Conservation (phyloP, 352 stramenopile genomes). For the Pythium sp. region DNA sequence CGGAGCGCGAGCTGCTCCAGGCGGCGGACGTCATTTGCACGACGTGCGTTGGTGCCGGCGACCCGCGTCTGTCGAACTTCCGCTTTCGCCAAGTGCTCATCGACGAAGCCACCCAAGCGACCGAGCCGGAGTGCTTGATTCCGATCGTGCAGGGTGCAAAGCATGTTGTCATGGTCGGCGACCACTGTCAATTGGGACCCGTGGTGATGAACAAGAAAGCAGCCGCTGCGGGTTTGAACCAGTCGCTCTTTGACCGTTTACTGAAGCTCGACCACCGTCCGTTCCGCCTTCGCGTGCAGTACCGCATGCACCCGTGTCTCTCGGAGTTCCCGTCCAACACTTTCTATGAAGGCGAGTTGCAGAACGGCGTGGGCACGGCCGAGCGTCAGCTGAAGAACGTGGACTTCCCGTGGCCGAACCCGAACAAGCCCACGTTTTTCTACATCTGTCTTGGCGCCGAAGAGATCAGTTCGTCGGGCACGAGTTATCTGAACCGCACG, state of each 20-base stretch:
- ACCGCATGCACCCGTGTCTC: slow-evolving; percentile 99
- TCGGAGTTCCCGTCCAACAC: slow-evolving; percentile 99
- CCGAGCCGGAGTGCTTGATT: slow-evolving; percentile 98
- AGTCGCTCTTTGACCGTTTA: slow-evolving; percentile 98
- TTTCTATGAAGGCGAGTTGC: slow-evolving; percentile 99
- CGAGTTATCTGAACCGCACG: slow-evolving; percentile 98
- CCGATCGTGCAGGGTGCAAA: slow-evolving; percentile 98
- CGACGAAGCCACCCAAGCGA: slow-evolving; percentile 99
- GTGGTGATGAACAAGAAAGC: slow-evolving; percentile 99
- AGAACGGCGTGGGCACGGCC: slow-evolving; percentile 97
- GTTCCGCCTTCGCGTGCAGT: slow-evolving; percentile 98
- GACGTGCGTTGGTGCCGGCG: slow-evolving; percentile 97
- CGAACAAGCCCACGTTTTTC: slow-evolving; percentile 98
- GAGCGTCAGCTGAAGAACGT: slow-evolving; percentile 88
- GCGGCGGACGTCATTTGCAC: slow-evolving; percentile 99
- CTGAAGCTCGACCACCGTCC: slow-evolving; percentile 94
- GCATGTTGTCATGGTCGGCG: slow-evolving; percentile 99
- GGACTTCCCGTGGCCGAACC: slow-evolving; percentile 97
- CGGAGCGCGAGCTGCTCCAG: slow-evolving; percentile 96
- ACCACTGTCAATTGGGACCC: slow-evolving; percentile 97
- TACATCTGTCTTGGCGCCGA: slow-evolving; percentile 96
- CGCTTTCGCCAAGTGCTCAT: slow-evolving; percentile 99
- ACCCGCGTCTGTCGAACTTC: slow-evolving; percentile 97
- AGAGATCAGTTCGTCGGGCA: slow-evolving; percentile 97
- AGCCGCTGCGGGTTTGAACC: slow-evolving; percentile 95